Base-by-base conservation (phyloP, 2,329 filamentous ascomycete species). In the Aspergillus pseudoglaucus region DNA sequence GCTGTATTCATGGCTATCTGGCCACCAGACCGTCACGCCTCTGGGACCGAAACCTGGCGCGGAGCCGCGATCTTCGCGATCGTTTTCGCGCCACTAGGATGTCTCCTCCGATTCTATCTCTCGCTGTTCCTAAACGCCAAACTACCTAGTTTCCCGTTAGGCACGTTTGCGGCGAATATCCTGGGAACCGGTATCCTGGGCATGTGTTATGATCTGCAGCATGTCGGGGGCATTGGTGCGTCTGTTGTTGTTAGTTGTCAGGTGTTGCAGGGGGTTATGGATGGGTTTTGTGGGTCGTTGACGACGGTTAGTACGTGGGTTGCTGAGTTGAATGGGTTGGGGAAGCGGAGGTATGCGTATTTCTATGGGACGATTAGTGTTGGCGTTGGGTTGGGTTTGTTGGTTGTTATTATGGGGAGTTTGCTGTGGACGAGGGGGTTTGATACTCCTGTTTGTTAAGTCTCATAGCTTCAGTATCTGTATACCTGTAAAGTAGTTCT, bases 101-200 rank as follows among this genome's bases (percentile, higher is more conserved):
- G 86, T 56, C 68, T 95, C 0, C 62, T 78, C 0, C 80, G 91
- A 3, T 95, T 87, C 70, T 90, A 89, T 62, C 67, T 80, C 1
- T 86, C 86, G 0, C 62, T 87, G 6, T 66, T 73, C 20, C 77
- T 95, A n/a, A 96, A 96, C 59, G 72, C 78, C 0, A 74, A 80
- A 17, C 56, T 82, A 0, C 66, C 81, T 0, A 71, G 77, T 0
- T 96, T 96, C 56, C 91, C 91, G 0, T 66, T 96, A 0, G 91
- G 91, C 2, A 97, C 91, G 0, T 95, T 96, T 59, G 70, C 73
- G 0, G 88, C 86, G 23, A 97, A 97, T 60, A 74, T 94, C 4
- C 64, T 85, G 12, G 91, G 90, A 4, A 90, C 88, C 0, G 78
- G 78, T 0, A 67, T 95, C 14, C 66, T 94, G 44, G 90, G 81